phyloP scores from a whole-genome alignment of 257 asterid species.

The Oldenlandia corymbosa region DNA sequence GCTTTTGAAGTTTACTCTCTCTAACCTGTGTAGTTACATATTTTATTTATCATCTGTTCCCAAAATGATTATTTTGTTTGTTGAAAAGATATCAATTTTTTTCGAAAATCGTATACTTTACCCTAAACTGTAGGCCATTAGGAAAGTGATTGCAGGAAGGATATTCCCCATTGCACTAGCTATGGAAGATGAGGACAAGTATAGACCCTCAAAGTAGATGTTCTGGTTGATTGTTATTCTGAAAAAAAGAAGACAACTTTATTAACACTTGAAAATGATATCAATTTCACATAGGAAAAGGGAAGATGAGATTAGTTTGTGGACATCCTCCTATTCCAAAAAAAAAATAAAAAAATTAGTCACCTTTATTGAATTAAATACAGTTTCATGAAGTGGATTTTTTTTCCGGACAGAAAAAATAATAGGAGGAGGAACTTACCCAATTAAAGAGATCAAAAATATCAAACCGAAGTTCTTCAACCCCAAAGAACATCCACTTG shows the following conservation, averaged over 20 bases:
- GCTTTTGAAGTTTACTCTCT: constrained; percentile 39
- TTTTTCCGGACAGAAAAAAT: no score
- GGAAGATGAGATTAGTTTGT: no score
- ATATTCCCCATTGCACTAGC: constrained; percentile 40
- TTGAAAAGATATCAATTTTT: no score
- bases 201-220: constrained; percentile 34
- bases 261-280: background rate
- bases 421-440: constrained; percentile 17
- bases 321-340: no score
- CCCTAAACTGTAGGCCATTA: constrained; percentile 34
- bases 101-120: background rate
- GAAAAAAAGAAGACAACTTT: no score
- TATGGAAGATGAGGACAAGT: constrained; percentile 35
- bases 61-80: no score
- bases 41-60: no score
- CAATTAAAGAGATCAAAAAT: constrained; percentile 27
- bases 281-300: background rate
- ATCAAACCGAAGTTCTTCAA: constrained; percentile 33
- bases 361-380: no score
- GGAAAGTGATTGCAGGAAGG: constrained; percentile 36
- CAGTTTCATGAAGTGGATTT: no score
- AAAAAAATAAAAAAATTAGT: no score
- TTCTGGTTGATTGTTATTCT: constrained; percentile 41
- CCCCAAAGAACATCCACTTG: constrained; percentile 16
- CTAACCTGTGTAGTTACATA: constrained; percentile 43